Percentiles rank a stretch among this genome's conserved stretches.
Evolutionary conservation across 768 basidiomycete species (phyloP).

Genomic region (Lactifluus hygrophoroides): DNA sequence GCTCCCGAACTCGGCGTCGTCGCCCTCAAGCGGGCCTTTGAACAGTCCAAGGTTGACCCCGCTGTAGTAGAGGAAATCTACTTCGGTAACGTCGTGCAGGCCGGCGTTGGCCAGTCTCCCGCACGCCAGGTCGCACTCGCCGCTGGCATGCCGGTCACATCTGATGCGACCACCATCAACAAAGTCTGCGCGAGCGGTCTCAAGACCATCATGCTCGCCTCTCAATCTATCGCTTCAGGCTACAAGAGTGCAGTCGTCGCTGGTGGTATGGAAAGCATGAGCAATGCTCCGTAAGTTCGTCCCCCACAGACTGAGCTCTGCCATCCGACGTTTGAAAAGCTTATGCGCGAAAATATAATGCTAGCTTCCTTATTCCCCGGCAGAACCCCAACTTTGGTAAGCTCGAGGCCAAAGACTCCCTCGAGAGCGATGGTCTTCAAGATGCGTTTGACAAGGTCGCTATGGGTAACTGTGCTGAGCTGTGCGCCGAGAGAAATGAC

Average conservation of each 20-base stretch:
- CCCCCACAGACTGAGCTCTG: no score
- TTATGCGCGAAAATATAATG: conserved; percentile 1
- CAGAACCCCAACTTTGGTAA: conserved; percentile 82
- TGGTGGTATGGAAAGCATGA: conserved; percentile 99
- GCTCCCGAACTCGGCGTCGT: conserved; percentile 85
- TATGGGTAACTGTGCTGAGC: conserved; percentile 97
- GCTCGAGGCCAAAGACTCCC: conserved; percentile 77
- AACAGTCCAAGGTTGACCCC: conserved; percentile 71
- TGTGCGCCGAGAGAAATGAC: conserved; percentile 67
- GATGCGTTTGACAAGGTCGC: conserved; percentile 97
- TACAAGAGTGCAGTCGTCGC: conserved; percentile 82
- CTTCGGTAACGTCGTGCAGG: conserved; percentile 97
- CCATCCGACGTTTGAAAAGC: no score
- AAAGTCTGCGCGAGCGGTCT: conserved; percentile 98
- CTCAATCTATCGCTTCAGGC: conserved; percentile 83
- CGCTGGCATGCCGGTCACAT: conserved; percentile 73
- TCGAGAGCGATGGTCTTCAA: conserved; percentile 89
- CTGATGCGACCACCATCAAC: conserved; percentile 98
- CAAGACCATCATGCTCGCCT: conserved; percentile 91
- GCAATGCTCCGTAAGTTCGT: conserved; percentile 95
- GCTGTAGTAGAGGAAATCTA: conserved; percentile 88
- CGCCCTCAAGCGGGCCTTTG: conserved; percentile 86
- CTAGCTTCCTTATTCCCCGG: conserved; percentile 74
- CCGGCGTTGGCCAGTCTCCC: conserved; percentile 95
- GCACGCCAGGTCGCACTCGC: conserved; percentile 93